Evolutionary conservation across 75 land plant genomes (phyloP), one percentile per base, ranked within the genome.

Genomic region (Adiantum capillusveneris): DNA sequence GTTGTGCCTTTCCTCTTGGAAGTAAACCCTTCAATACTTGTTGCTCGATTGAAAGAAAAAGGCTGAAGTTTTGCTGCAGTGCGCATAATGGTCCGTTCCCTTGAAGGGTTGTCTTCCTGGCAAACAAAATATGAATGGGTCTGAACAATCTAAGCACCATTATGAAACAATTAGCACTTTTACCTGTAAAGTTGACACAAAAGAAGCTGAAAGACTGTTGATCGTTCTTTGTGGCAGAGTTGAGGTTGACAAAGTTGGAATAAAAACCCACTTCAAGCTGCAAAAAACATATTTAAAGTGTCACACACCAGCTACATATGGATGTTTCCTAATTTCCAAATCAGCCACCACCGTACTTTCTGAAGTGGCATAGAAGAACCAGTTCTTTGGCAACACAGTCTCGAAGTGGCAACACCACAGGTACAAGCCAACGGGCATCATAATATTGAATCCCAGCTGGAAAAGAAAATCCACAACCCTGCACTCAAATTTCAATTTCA

Each of bases 91-190:
- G 99, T 95, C 18, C 75, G 70, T 27, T 86, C 97, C 37, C 99
- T 74, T 45, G 99, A 81, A 52, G 88, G 76, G 63, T 95, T 95
- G 59, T 95, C 96, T 63, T 90, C 86, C 91, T 88, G 76, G 17
- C 58, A 45, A 53, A 29, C 56, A 46, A 19, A 7, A 9, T 25
- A 17, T 46, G 5, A n/a, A 46, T 46, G 50, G 14, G 3, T 2
- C 50, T 2, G 6, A 46, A 46, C 14, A 21, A 2, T n/a, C 17
- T 18, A 46, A 46, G 5, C 3, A 14, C 22, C 5, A 14, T 46
- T 46, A 21, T n/a, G 13, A 46, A 17, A 46, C 50, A 6, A 18
- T n/a, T 17, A 18, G 6, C 12, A 46, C 17, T 36, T 22, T 25
- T 77, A 90, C 97, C 85, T 84, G 88, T 56, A 93, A 63, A 24